phyloP scores from a whole-genome alignment of 345 rosid species.

The Xanthoceras sorbifolium region DNA sequence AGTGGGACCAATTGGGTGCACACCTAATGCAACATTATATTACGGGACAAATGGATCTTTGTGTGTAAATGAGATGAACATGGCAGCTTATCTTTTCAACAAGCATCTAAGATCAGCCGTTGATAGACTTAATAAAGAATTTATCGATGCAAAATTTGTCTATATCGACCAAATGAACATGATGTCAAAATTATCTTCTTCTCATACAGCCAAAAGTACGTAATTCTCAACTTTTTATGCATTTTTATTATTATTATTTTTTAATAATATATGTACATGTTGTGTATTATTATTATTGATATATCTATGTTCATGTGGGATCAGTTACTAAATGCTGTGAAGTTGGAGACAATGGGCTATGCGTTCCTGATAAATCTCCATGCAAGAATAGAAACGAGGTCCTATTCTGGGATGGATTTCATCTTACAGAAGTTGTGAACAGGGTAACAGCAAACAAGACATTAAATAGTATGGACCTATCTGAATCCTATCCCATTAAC shows the following conservation, averaged over 20 bases:
- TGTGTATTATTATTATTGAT: background rate
- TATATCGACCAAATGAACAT: constrained; percentile 12
- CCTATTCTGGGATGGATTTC: constrained; percentile 46
- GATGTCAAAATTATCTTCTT: background rate
- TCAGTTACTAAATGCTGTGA: constrained; percentile 33
- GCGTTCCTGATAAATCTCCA: constrained; percentile 30
- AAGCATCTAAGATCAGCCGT: constrained; percentile 50
- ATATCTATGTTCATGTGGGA: no score
- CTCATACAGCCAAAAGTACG: background rate
- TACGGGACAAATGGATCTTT: constrained; percentile 35
- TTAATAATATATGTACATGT: no score
- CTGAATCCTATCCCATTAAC: background rate
- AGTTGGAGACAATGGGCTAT: constrained; percentile 3
- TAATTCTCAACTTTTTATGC: background rate
- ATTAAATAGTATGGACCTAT: background rate
- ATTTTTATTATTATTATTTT: no score
- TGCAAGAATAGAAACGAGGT: constrained; percentile 29
- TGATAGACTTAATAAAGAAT: constrained; percentile 44
- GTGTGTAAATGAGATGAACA: constrained; percentile 42
- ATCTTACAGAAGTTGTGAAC: constrained; percentile 44
- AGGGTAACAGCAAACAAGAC: background rate
- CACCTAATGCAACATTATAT: constrained; percentile 43
- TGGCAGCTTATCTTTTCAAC: constrained; percentile 55
- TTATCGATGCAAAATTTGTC: constrained; percentile 48
- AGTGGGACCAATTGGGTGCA: constrained; percentile 70